Evolutionary conservation across 805 yeast species (phyloP), one percentile per base, ranked within the genome.

Genomic region (Myxozyma neglecta): DNA sequence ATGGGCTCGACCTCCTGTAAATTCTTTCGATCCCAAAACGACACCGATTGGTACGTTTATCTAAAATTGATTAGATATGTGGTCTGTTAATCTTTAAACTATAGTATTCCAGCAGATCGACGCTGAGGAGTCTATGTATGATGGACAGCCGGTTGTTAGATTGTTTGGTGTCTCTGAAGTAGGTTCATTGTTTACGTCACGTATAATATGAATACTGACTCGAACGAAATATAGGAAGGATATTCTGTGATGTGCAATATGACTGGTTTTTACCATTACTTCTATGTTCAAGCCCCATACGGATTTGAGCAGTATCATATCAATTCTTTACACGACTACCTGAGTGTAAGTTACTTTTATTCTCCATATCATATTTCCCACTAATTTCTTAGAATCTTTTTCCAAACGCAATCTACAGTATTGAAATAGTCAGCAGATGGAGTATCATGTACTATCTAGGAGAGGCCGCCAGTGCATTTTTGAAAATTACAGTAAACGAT

Each of bases 361-460:
- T 6, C 20, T 10, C 14, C 18, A 2, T 7, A 48, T 42, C 10
- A 53, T 40, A 1, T 53, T 35, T 32, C 16, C 32, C 2, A 5
- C 29, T 24, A n/a, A 6, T 9, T 11, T 13, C 32, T 49, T 13
- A 54, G 53, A 14, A 10, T 5, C 46, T 45, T 3, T 61, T 46
- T 16, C 86, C 82, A 61, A 79, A 78, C 56, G 87, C 87, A n/a
- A 79, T 90, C 10, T 80, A 83, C 63, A 81, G 81, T 20, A 78
- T 93, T 20, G 90, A 89, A 61, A 78, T 92, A 13, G 79, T 74
- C 5, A 74, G 81, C 70, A 90, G 90, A 69, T 96, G 93, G 72
- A 87, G 96, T 10, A 86, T 94, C 60, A 93, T 97, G 97, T 97
- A 97, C 9, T 94, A 82, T 72, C 86, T 86, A 59, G 94, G 96